Evolutionary conservation across 1,139 yeast species (phyloP).

Genomic region (Kodamaea arcana): DNA sequence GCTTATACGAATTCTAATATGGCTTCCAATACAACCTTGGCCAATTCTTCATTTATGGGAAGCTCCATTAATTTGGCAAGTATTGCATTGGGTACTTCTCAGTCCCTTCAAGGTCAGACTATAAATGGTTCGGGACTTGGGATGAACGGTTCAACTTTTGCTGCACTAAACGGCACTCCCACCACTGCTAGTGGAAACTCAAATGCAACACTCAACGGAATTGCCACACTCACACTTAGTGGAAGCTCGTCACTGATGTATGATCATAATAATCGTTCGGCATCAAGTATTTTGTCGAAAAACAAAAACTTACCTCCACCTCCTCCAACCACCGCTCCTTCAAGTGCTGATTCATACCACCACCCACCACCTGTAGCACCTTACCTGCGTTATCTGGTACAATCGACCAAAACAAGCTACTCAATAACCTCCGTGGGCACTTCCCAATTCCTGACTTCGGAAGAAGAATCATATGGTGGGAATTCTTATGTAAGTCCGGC

Average conservation of each 20-base stretch:
- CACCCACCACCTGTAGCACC: conserved; percentile 8
- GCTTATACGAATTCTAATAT: background rate
- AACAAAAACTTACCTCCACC: conserved; percentile 32
- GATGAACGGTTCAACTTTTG: no score
- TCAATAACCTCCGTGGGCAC: conserved; percentile 12
- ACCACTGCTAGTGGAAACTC: background rate
- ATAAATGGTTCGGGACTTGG: no score
- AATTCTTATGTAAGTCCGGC: background rate
- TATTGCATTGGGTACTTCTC: background rate
- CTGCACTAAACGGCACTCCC: no score
- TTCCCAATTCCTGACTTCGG: conserved; percentile 14
- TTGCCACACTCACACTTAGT: no score
- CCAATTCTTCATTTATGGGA: background rate
- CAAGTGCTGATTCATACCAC: conserved; percentile 3
- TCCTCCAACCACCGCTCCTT: conserved; percentile 14
- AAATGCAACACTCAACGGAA: conserved; percentile 1
- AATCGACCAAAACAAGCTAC: conserved; percentile 15
- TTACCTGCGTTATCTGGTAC: conserved; percentile 12
- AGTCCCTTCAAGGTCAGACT: no score
- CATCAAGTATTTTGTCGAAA: conserved; percentile 18
- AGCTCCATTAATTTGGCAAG: background rate
- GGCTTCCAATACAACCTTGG: conserved; percentile 1
- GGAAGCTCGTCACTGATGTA: conserved; percentile 11
- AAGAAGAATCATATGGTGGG: conserved; percentile 6
- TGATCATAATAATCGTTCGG: conserved; percentile 13